Conservation (phyloP, 2,329 filamentous ascomycete genomes). For the Ascochyta rabiei region DNA sequence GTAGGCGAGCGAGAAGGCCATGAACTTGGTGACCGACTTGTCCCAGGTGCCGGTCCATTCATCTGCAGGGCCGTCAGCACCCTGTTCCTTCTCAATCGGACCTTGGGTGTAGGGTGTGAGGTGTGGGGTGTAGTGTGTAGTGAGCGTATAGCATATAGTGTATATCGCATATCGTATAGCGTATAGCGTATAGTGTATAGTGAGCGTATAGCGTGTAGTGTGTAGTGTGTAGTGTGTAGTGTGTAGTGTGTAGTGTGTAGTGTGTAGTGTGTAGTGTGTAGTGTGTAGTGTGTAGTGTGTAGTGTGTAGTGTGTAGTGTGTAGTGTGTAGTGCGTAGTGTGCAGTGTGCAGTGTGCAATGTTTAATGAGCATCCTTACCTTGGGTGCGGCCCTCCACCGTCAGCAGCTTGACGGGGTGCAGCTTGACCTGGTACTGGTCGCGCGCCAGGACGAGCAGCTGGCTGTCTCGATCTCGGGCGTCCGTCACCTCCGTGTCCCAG, state of each 20-base stretch:
- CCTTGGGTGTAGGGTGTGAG: neutral
- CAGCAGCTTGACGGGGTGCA: slow-evolving; percentile 55
- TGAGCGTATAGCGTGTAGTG: too few species aligned
- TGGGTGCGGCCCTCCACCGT: slow-evolving; percentile 41
- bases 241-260: too few species aligned
- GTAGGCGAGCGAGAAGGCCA: slow-evolving; percentile 70
- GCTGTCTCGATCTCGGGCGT: slow-evolving; percentile 46
- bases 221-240: too few species aligned
- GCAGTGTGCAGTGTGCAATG: too few species aligned
- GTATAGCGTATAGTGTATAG: too few species aligned
- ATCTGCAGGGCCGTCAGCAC: slow-evolving; percentile 35
- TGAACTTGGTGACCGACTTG: slow-evolving; percentile 69
- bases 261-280: too few species aligned
- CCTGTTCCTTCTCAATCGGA: neutral
- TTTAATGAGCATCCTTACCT: slow-evolving; percentile 28
- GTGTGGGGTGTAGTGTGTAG: too few species aligned
- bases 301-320: too few species aligned
- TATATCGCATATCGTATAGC: slow-evolving; percentile 2
- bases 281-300: too few species aligned
- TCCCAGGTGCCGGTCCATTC: slow-evolving; percentile 60
- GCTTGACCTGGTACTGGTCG: slow-evolving; percentile 56
- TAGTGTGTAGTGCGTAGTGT: neutral
- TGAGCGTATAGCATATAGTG: neutral
- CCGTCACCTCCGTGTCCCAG: slow-evolving; percentile 42
- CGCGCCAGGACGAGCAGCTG: slow-evolving; percentile 57